Evolutionary conservation across 495 filamentous ascomycete genomes (phyloP).

Genomic region (Hypoxylon perforatum): DNA sequence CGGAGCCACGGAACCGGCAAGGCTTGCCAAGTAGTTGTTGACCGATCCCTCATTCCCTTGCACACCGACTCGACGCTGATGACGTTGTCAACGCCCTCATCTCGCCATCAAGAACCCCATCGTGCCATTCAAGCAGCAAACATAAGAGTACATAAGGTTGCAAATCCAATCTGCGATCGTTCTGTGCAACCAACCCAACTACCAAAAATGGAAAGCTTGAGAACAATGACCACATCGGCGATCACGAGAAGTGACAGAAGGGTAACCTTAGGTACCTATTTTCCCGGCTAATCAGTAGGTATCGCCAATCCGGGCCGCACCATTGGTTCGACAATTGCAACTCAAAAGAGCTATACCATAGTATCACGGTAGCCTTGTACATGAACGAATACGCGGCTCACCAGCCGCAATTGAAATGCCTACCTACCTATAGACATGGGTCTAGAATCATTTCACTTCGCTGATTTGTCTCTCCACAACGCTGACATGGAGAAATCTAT

Average conservation of each 20-base stretch:
- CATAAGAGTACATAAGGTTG: background rate
- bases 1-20: slow-evolving; percentile 21
- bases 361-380: no score
- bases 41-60: slow-evolving; percentile 35
- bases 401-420: no score
- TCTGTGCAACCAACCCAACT: background rate
- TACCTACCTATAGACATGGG: no score
- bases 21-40: slow-evolving; percentile 12
- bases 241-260: background rate
- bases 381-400: no score
- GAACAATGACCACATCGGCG: background rate
- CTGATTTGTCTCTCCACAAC: no score
- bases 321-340: no score
- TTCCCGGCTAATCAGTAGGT: no score
- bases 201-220: slow-evolving; percentile 3
- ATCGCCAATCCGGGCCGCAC: no score
- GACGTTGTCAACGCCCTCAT: slow-evolving; percentile 30
- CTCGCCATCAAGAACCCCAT: slow-evolving; percentile 14
- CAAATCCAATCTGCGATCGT: slow-evolving; percentile 28
- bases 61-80: slow-evolving; percentile 33
- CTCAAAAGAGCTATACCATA: no score
- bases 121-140: slow-evolving; percentile 23
- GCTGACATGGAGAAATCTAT: no score
- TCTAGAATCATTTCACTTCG: no score
- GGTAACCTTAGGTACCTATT: slow-evolving; percentile 1